These are phyloP conservation scores for Gonium pectorale DNA, from an alignment of 139 green algal genomes.

Conservation along the genomic window DNA sequence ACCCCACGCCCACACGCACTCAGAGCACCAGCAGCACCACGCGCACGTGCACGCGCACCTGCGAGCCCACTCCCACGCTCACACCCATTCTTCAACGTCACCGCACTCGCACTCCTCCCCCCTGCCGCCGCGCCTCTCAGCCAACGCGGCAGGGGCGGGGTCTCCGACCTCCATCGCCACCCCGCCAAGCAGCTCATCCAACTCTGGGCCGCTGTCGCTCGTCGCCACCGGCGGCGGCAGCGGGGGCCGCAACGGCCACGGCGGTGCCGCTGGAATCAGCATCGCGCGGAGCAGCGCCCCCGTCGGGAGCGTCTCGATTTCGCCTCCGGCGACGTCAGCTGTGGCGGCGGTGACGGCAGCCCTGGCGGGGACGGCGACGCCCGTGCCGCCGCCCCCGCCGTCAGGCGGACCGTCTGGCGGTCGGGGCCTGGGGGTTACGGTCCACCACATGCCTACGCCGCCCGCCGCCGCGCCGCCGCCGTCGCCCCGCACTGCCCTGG, in stretches of 20 bases:
- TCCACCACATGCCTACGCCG: not conserved
- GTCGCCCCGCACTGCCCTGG: not conserved
- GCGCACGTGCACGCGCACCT: too few relatives aligned
- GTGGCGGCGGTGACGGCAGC: not conserved
- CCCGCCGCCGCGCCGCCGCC: not conserved
- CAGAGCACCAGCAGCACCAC: too few relatives aligned
- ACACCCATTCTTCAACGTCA: too few relatives aligned
- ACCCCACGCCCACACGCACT: too few relatives aligned
- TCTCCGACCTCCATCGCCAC: too few relatives aligned
- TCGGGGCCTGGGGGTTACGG: not conserved
- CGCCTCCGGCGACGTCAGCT: not conserved
- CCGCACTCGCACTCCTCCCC: too few relatives aligned
- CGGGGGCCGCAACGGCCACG: not conserved
- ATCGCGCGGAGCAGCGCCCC: not conserved
- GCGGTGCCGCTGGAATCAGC: not conserved
- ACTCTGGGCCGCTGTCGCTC: not conserved
- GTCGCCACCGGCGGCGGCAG: too few relatives aligned
- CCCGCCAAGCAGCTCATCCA: too few relatives aligned
- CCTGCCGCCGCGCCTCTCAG: too few relatives aligned
- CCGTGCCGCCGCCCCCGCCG: too few relatives aligned
- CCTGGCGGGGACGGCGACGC: not conserved
- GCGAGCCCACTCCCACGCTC: too few relatives aligned
- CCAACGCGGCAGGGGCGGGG: too few relatives aligned
- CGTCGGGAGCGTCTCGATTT: not conserved
- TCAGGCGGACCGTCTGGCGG: not conserved